These are phyloP conservation scores for Capniomyces stellatus DNA, from an alignment of 371 early-diverging fungal species.

Conservation along the genomic window DNA sequence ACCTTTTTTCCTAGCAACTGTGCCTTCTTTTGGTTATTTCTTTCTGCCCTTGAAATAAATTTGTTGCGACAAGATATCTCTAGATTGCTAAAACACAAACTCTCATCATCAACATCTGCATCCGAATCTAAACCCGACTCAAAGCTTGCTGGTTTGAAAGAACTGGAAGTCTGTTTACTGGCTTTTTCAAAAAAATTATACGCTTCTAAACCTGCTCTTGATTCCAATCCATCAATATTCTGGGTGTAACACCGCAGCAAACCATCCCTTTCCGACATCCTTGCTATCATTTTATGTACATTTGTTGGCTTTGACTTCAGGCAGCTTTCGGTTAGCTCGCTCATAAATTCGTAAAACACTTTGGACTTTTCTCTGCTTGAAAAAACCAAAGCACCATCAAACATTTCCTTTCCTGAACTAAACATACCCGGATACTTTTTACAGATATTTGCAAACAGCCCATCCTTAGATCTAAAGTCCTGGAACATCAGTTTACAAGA, in stretches of 20 bases:
- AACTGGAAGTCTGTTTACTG: too few relatives aligned
- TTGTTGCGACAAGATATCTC: too few relatives aligned
- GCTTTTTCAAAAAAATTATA: constrained; percentile 12
- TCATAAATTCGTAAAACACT: constrained; percentile 90
- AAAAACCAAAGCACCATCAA: constrained; percentile 84
- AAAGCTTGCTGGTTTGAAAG: too few relatives aligned
- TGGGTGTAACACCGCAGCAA: constrained; percentile 88
- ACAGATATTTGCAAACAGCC: constrained; percentile 69
- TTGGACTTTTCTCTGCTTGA: constrained; percentile 46
- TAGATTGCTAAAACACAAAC: too few relatives aligned
- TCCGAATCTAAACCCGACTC: too few relatives aligned
- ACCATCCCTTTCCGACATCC: constrained; percentile 46
- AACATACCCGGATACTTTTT: constrained; percentile 23
- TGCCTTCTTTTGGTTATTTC: background rate
- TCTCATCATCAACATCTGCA: too few relatives aligned
- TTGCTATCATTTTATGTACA: constrained; percentile 74
- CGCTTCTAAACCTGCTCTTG: constrained; percentile 23
- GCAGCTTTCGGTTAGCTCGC: constrained; percentile 61
- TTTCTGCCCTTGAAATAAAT: too few relatives aligned
- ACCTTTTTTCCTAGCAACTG: background rate
- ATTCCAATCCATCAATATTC: constrained; percentile 94
- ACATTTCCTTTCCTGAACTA: constrained; percentile 88
- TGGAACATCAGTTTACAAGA: too few relatives aligned
- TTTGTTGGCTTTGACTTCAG: constrained; percentile 56
- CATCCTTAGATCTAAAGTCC: constrained; percentile 66